Evolutionary conservation across 2,329 filamentous ascomycete species (phyloP).

Genomic region (Fusarium palustre): DNA sequence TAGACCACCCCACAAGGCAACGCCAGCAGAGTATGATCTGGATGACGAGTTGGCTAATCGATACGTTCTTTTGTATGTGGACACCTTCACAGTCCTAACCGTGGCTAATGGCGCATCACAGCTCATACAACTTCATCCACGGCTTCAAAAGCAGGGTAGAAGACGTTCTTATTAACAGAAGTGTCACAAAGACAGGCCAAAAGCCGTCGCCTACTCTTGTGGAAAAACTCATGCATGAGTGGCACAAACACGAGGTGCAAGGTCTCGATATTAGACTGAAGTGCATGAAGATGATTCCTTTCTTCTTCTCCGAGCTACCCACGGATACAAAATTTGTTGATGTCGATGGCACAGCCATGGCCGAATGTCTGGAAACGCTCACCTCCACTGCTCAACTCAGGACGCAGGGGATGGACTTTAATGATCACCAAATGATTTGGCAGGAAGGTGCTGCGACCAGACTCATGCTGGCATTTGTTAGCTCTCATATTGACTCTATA

Average conservation of each 20-base stretch:
- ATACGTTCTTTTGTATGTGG: constrained; percentile 33
- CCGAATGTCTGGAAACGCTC: constrained; percentile 17
- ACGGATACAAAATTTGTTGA: constrained; percentile 9
- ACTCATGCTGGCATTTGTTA: constrained; percentile 29
- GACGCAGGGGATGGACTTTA: background rate
- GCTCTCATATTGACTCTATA: constrained; percentile 29
- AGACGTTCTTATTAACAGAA: constrained; percentile 6
- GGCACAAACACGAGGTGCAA: constrained; percentile 29
- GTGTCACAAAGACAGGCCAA: background rate
- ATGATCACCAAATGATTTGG: constrained; percentile 24
- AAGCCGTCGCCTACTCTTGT: background rate
- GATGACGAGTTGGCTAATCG: constrained; percentile 38
- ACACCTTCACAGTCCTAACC: fast-evolving
- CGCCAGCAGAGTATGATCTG: background rate
- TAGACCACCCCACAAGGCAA: background rate
- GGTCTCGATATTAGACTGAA: constrained; percentile 26
- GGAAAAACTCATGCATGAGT: constrained; percentile 26
- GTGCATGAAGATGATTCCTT: constrained; percentile 30
- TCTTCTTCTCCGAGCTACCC: constrained; percentile 30
- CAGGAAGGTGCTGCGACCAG: constrained; percentile 35
- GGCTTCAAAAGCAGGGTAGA: constrained; percentile 39
- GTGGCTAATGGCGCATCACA: background rate
- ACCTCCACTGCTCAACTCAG: constrained; percentile 11
- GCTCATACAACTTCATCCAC: constrained; percentile 41
- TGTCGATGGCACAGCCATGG: constrained; percentile 13